These are phyloP conservation scores for Penicillium alfredii DNA, from an alignment of 495 filamentous ascomycete species.

Conservation along the genomic window DNA sequence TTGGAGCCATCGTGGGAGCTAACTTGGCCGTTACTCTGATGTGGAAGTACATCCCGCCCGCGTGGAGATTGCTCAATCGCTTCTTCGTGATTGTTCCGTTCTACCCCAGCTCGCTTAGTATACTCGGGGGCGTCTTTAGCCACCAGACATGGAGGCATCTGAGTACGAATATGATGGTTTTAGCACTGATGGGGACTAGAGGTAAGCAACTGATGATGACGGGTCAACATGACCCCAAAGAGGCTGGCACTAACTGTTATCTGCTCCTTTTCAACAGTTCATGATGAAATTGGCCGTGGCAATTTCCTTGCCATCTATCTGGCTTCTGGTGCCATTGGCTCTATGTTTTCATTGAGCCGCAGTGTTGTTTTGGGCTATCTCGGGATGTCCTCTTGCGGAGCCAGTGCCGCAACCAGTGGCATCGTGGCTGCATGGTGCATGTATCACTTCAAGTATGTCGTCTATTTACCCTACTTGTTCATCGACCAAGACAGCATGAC, in stretches of 20 bases:
- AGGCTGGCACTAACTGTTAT: not conserved
- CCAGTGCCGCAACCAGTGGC: conserved; percentile 67
- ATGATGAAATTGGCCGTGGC: conserved; percentile 83
- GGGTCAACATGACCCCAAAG: too few relatives aligned
- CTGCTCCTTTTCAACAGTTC: conserved; percentile 39
- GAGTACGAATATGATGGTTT: conserved; percentile 58
- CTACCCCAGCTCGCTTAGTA: conserved; percentile 55
- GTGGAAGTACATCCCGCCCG: conserved; percentile 60
- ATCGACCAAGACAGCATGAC: not conserved
- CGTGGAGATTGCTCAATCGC: conserved; percentile 69
- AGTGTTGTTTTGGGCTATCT: conserved; percentile 51
- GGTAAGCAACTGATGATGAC: conserved; percentile 45
- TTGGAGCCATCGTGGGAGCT: conserved; percentile 55
- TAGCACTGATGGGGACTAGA: conserved; percentile 53
- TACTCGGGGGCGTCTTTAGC: conserved; percentile 71
- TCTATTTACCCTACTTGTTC: not conserved
- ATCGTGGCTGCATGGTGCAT: conserved; percentile 63
- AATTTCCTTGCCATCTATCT: conserved; percentile 78
- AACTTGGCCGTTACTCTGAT: conserved; percentile 57
- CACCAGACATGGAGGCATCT: conserved; percentile 68
- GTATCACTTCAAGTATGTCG: conserved; percentile 48
- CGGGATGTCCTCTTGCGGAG: conserved; percentile 56
- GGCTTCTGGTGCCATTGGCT: conserved; percentile 58
- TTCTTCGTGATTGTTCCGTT: conserved; percentile 70
- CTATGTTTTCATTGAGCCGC: conserved; percentile 53